Evolutionary conservation across 73 alveolate species (phyloP).

Genomic region (Paramecium pentaurelia): DNA sequence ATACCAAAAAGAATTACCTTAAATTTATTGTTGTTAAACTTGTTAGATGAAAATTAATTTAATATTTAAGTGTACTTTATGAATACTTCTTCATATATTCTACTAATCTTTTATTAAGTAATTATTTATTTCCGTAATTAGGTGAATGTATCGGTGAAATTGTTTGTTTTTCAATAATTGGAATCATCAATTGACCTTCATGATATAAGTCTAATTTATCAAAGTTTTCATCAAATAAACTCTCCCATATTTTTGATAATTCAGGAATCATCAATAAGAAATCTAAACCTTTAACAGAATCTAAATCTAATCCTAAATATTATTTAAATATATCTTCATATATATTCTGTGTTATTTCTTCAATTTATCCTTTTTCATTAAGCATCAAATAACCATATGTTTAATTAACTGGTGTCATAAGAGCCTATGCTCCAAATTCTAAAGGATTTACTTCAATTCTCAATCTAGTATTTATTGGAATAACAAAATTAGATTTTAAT

Average conservation of each 20-base stretch:
- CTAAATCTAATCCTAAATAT: neutral
- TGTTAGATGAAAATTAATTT: neutral
- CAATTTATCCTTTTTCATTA: neutral
- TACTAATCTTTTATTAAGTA: neutral
- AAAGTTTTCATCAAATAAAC: neutral
- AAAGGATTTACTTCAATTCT: neutral
- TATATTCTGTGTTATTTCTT: neutral
- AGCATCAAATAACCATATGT: neutral
- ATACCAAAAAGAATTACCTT: neutral
- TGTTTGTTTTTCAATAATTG: neutral
- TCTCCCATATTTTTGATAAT: neutral
- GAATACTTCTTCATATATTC: neutral
- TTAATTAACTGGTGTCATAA: neutral
- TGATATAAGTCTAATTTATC: neutral
- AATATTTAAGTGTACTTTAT: neutral
- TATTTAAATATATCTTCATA: neutral
- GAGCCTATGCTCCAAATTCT: constrained; percentile 33
- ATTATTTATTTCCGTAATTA: neutral
- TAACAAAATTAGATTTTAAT: neutral
- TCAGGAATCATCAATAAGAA: neutral
- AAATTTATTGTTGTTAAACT: neutral
- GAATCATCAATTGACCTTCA: neutral
- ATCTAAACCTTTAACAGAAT: constrained; percentile 1
- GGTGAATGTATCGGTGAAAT: neutral
- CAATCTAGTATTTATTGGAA: constrained; percentile 10